These are phyloP conservation scores for Penicillium diatomitis DNA, from an alignment of 495 filamentous ascomycete species.

Conservation along the genomic window DNA sequence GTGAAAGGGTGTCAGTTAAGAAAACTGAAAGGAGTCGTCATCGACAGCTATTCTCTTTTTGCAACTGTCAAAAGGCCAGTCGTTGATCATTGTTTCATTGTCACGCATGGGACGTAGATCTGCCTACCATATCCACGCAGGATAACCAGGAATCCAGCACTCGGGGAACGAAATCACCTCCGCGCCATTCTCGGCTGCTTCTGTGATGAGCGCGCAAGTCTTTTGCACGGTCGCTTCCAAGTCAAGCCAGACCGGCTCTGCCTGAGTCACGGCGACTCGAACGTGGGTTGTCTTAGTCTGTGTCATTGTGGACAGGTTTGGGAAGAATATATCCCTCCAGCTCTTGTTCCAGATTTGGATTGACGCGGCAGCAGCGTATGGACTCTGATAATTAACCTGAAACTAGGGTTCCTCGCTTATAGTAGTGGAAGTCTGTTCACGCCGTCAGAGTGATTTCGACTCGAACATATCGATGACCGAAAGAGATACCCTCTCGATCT, in stretches of 20 bases:
- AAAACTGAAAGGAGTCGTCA: not conserved
- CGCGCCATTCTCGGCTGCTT: constrained; percentile 43
- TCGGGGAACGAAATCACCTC: constrained; percentile 41
- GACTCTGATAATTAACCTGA: no score
- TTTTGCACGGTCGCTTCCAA: constrained; percentile 39
- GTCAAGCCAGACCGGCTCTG: constrained; percentile 48
- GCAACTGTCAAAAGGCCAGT: not conserved
- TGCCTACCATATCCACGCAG: constrained; percentile 41
- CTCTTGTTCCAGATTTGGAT: no score
- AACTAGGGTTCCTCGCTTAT: no score
- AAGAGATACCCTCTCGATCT: no score
- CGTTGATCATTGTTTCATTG: not conserved
- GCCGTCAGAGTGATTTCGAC: no score
- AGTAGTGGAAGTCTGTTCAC: no score
- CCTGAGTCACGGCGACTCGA: constrained; percentile 40
- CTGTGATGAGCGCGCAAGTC: constrained; percentile 40
- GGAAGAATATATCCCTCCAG: no score
- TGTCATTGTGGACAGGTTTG: no score
- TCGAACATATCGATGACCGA: no score
- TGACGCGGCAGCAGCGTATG: no score
- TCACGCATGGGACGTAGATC: not conserved
- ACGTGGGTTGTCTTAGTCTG: not conserved
- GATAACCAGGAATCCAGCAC: constrained; percentile 32
- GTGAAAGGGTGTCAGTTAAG: not conserved
- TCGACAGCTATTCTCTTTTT: no score